phyloP scores from a whole-genome alignment of 352 stramenopile species.

The Aphanomyces astaci region DNA sequence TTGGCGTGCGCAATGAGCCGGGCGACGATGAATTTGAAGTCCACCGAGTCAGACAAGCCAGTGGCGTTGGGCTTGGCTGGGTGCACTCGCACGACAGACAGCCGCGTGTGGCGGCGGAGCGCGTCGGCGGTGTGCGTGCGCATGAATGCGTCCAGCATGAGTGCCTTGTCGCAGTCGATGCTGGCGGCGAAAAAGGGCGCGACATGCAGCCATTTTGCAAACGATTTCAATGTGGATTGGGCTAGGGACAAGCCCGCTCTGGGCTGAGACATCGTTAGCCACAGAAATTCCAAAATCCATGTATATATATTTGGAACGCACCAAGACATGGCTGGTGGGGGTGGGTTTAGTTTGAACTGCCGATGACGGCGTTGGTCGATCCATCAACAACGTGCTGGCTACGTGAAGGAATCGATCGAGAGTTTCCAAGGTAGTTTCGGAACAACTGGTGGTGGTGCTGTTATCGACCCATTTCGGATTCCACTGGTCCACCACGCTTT shows the following conservation, averaged over 20 bases:
- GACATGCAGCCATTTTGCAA: constrained; percentile 1
- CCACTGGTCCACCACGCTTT: neutral
- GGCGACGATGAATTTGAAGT: neutral
- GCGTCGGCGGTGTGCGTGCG: neutral
- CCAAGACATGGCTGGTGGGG: too few relatives aligned
- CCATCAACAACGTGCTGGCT: neutral
- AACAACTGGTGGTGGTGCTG: neutral
- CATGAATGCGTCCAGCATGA: neutral
- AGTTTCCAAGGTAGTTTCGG: neutral
- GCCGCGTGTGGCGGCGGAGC: neutral
- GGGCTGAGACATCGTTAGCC: too few relatives aligned
- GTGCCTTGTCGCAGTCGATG: neutral
- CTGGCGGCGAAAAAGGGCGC: neutral
- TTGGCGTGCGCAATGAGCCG: constrained; percentile 1
- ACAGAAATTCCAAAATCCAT: too few relatives aligned
- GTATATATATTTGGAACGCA: too few relatives aligned
- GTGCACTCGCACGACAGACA: neutral
- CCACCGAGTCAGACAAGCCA: neutral
- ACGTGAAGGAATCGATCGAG: neutral
- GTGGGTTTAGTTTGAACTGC: neutral
- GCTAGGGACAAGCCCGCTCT: neutral
- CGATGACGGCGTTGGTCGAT: neutral
- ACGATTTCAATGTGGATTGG: neutral
- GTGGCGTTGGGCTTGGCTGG: neutral
- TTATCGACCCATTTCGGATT: neutral